Evolutionary conservation across 306 rosid species (phyloP), one percentile per base, ranked within the genome.

Genomic region (Casuarina cunninghamiana): DNA sequence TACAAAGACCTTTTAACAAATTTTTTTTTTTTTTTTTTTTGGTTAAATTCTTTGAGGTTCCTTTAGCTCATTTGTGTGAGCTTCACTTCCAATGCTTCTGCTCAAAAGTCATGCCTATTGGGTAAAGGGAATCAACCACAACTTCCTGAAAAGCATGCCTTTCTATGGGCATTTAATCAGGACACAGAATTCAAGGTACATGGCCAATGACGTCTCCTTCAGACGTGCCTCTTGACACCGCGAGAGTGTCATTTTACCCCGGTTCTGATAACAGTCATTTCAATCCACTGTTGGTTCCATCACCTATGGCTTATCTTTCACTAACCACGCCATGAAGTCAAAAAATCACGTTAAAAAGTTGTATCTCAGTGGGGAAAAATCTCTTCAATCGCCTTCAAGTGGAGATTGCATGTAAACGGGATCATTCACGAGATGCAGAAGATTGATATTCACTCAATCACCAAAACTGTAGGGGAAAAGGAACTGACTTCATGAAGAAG

Each of bases 171-270:
- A 57, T 57, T 37, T 57, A 26, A n/a, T 57, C 63, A 19, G 21
- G 38, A 57, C 38, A 57, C 63, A 57, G 13, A 57, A 57, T 57
- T 21, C 63, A 55, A 8, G 37, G 37, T 19, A 26, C 37, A 55
- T 55, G 37, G 21, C 62, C 62, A 1, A 6, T 55, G 62, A 10
- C 6, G 21, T 55, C 6, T n/a, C 35, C 35, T 7, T 19, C 35
- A 19, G 62, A 26, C 62, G 19, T 55, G 62, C 62, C 63, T 21
- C 10, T 57, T 21, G 63, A 57, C 63, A 57, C n/a, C 63, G 5
- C 21, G 63, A 57, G 63, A 19, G 63, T 57, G 63, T 57, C 63
- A n/a, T 57, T 57, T 57, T 21, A 57, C 63, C 63, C 13, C 32
- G 4, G 38, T 57, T 57, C 32, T 57, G 35, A 57, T 37, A 57